Evolutionary conservation across 1,284 basidiomycete genomes (phyloP).

Genomic region (Flammula alnicola): DNA sequence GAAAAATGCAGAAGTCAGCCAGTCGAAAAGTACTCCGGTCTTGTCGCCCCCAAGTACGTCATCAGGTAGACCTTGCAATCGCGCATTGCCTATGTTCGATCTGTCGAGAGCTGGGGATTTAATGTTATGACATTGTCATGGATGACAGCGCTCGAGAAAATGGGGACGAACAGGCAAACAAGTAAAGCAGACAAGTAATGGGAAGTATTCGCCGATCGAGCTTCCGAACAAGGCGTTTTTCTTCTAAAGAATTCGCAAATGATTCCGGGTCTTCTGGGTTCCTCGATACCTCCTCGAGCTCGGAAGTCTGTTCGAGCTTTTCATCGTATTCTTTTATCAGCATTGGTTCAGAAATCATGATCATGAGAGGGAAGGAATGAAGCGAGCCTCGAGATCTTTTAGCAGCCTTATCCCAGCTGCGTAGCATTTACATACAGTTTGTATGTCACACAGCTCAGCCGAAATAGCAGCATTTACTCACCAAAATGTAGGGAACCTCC

Average conservation of each 20-base stretch:
- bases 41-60: constrained; percentile 71
- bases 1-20: constrained; percentile 77
- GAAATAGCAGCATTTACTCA: constrained; percentile 25
- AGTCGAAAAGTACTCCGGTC: constrained; percentile 69
- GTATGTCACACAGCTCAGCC: neutral
- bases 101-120: constrained; percentile 64
- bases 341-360: constrained; percentile 14
- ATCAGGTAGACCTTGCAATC: constrained; percentile 67
- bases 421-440: neutral
- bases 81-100: constrained; percentile 77
- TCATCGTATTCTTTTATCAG: constrained; percentile 19
- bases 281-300: constrained; percentile 6
- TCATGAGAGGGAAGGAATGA: constrained; percentile 1
- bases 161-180: constrained; percentile 68
- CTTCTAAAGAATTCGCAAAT: constrained; percentile 40
- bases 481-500: constrained; percentile 32
- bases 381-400: neutral
- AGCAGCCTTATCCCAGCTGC: neutral
- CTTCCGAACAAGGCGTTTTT: constrained; percentile 64
- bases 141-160: neutral
- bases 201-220: constrained; percentile 72
- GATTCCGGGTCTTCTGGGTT: constrained; percentile 3
- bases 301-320: constrained; percentile 24
- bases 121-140: constrained; percentile 6
- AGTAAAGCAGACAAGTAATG: constrained; percentile 71